Conservation (phyloP, 2,329 filamentous ascomycete genomes). For the Shiraia bambusicola region DNA sequence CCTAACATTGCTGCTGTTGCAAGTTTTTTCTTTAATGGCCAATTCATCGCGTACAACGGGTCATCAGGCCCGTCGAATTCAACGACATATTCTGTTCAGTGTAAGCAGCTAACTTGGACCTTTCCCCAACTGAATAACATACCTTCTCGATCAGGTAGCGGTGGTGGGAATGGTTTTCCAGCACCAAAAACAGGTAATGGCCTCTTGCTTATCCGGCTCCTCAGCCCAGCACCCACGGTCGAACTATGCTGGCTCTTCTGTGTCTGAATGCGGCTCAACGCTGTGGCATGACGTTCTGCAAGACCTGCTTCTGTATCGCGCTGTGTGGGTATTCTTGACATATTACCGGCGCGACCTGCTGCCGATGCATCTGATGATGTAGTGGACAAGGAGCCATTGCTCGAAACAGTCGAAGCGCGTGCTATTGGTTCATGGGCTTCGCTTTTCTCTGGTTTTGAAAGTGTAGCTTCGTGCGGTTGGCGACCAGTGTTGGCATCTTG, state of each 20-base stretch:
- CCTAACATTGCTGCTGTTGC: conserved; percentile 68
- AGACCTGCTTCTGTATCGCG: conserved; percentile 56
- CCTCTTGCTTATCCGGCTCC: conserved; percentile 53
- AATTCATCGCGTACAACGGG: conserved; percentile 84
- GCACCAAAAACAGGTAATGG: conserved; percentile 70
- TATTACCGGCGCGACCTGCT: conserved; percentile 45
- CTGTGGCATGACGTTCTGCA: conserved; percentile 65
- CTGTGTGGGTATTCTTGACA: conserved; percentile 66
- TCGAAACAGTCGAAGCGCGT: conserved; percentile 58
- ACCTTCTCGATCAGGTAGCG: conserved; percentile 64
- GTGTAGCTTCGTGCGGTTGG: conserved; percentile 36
- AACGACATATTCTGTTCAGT: conserved; percentile 61
- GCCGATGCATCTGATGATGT: conserved; percentile 46
- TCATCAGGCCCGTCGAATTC: conserved; percentile 82
- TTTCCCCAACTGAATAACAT: no score
- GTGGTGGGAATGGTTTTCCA: conserved; percentile 73
- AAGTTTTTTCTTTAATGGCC: conserved; percentile 77
- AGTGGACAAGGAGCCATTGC: conserved; percentile 42
- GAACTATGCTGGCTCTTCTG: conserved; percentile 68
- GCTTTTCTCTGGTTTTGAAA: conserved; percentile 44
- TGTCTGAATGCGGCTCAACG: conserved; percentile 70
- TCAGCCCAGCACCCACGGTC: conserved; percentile 63
- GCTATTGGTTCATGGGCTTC: conserved; percentile 52
- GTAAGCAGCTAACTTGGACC: no score
- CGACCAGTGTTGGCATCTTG: conserved; percentile 53